Conservation (phyloP, 2,329 filamentous ascomycete species). For the Falciphora oryzae region DNA sequence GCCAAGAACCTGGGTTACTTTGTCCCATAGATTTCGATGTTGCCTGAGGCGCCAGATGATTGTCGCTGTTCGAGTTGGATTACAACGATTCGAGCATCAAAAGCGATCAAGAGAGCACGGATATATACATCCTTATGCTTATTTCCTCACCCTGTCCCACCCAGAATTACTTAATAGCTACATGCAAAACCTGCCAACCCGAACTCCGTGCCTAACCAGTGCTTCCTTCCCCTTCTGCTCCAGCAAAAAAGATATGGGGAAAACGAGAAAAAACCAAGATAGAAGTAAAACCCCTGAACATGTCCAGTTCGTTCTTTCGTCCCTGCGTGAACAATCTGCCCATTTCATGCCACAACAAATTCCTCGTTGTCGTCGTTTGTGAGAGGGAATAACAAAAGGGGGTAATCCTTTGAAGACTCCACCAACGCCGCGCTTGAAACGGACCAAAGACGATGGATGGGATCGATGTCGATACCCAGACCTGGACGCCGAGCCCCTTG, state of each 20-base stretch:
- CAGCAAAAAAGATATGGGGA: neutral
- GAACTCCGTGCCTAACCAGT: neutral
- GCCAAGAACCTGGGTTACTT: no score
- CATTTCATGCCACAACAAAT: conserved; percentile 4
- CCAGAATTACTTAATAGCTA: neutral
- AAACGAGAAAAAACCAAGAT: neutral
- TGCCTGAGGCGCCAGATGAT: no score
- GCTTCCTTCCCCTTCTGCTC: neutral
- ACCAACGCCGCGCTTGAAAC: conserved; percentile 47
- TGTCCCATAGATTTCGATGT: no score
- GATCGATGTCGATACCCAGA: no score
- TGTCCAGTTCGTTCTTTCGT: conserved; percentile 2
- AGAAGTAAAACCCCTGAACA: conserved; percentile 1
- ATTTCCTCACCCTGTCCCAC: neutral
- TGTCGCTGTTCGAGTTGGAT: neutral
- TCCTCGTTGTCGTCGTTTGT: conserved; percentile 1
- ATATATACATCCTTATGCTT: neutral
- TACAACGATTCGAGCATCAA: neutral
- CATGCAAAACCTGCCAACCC: neutral
- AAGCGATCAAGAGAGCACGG: neutral
- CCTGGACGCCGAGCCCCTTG: conserved; percentile 22
- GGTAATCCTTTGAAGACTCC: neutral
- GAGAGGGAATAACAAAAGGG: neutral
- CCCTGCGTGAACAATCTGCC: conserved; percentile 2
- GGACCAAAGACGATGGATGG: conserved; percentile 21